phyloP scores from a whole-genome alignment of 176 grass and related monocot species.

The Otatea glauca region DNA sequence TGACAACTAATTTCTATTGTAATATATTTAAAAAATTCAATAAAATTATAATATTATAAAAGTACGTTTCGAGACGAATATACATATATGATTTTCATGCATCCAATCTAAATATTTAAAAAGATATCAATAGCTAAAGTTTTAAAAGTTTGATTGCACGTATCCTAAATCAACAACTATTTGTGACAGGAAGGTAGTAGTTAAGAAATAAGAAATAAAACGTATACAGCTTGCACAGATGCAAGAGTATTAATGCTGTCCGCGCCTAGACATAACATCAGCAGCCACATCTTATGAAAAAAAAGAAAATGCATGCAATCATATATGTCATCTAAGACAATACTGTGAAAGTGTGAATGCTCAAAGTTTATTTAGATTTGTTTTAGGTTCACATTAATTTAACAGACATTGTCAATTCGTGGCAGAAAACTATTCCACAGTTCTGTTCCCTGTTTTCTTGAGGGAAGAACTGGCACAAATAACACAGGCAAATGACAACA shows the following conservation, averaged over 20 bases:
- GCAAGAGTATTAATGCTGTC: not conserved
- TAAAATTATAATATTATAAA: too few species aligned
- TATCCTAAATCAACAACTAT: too few species aligned
- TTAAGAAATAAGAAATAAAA: too few species aligned
- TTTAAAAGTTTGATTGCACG: too few species aligned
- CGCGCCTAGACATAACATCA: not conserved
- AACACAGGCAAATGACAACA: slow-evolving; percentile 30
- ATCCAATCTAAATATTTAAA: too few species aligned
- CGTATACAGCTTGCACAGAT: too few species aligned
- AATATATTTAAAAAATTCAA: too few species aligned
- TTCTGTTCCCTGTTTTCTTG: slow-evolving; percentile 12
- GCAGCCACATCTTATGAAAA: not conserved
- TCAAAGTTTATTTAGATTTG: not conserved
- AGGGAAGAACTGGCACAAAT: not conserved
- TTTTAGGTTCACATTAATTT: slow-evolving; percentile 26
- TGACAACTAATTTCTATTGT: too few species aligned
- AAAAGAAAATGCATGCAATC: not conserved
- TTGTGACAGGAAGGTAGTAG: too few species aligned
- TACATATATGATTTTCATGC: too few species aligned
- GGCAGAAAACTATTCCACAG: slow-evolving; percentile 15
- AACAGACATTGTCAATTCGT: not conserved
- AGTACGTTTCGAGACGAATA: too few species aligned
- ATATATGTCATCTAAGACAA: slow-evolving; percentile 3
- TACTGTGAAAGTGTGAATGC: slow-evolving; percentile 1
- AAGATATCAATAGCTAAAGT: too few species aligned